Conservation (phyloP, 2,329 filamentous ascomycete genomes). For the Calonectria crousiana region DNA sequence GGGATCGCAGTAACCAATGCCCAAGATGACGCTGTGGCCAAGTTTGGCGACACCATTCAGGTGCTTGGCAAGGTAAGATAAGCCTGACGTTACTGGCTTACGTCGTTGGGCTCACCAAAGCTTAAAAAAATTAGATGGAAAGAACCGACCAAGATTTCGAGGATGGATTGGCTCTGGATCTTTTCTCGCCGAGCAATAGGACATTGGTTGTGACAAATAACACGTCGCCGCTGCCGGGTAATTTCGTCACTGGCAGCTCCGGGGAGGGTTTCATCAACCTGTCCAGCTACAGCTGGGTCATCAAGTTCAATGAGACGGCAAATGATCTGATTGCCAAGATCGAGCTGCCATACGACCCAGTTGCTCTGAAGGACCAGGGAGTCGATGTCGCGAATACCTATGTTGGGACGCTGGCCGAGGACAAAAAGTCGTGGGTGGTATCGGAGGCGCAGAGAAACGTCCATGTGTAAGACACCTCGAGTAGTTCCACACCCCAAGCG, state of each 20-base stretch:
- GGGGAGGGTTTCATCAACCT: background rate
- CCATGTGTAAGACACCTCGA: background rate
- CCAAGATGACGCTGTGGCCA: background rate
- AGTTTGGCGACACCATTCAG: background rate
- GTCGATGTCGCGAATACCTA: background rate
- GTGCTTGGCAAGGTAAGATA: background rate
- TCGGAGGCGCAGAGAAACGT: background rate
- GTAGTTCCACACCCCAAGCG: background rate
- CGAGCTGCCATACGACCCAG: background rate
- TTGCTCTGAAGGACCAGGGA: background rate
- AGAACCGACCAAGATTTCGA: background rate
- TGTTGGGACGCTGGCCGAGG: background rate
- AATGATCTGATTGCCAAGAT: background rate
- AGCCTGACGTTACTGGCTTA: background rate
- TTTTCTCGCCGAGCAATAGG: background rate
- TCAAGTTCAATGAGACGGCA: slow-evolving; percentile 1
- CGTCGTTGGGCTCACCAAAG: background rate
- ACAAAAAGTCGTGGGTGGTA: background rate
- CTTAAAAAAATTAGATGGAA: background rate
- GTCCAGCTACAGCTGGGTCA: background rate
- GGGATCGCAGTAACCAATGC: background rate
- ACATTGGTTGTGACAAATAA: background rate
- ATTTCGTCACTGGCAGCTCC: background rate
- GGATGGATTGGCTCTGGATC: background rate
- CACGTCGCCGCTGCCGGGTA: background rate